A percentile compares a stretch with the other conserved stretches of the same genome.
phyloP scores from a whole-genome alignment of 2,329 filamentous ascomycete species.

The Fusarium sp. region DNA sequence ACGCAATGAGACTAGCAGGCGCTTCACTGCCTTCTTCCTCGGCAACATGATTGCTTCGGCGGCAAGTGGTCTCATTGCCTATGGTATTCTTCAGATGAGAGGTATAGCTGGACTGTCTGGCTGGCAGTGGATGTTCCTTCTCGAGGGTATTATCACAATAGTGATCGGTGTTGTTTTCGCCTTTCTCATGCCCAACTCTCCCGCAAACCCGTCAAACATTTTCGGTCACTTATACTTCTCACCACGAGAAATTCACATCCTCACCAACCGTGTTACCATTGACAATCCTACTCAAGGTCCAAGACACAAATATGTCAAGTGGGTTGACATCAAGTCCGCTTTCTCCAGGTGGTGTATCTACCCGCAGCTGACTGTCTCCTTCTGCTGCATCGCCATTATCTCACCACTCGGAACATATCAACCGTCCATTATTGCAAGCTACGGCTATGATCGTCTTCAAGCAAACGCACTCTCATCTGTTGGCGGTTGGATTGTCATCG shows the following conservation, averaged over 20 bases:
- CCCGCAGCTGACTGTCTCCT: slow-evolving; percentile 7
- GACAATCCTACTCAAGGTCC: neutral
- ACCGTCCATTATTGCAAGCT: slow-evolving; percentile 8
- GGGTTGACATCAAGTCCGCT: slow-evolving; percentile 5
- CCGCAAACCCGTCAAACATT: neutral
- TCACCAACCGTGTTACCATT: neutral
- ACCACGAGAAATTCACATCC: neutral
- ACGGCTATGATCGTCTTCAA: neutral
- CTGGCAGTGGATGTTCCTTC: slow-evolving; percentile 48
- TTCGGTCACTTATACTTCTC: neutral
- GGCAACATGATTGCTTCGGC: slow-evolving; percentile 54
- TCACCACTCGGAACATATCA: slow-evolving; percentile 13
- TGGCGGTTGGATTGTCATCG: neutral
- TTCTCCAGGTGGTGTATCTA: slow-evolving; percentile 15
- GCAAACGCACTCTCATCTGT: neutral
- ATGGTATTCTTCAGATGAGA: neutral
- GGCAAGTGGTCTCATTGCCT: neutral
- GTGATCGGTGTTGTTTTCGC: neutral
- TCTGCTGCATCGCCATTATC: slow-evolving; percentile 18
- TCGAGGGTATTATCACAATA: neutral
- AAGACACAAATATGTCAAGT: neutral
- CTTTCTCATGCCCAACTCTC: neutral
- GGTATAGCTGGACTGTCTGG: slow-evolving; percentile 48
- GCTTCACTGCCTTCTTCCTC: slow-evolving; percentile 56
- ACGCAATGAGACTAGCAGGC: slow-evolving; percentile 53